Evolutionary conservation across 2,329 filamentous ascomycete genomes (phyloP).

Genomic region (Diplodia corticola): DNA sequence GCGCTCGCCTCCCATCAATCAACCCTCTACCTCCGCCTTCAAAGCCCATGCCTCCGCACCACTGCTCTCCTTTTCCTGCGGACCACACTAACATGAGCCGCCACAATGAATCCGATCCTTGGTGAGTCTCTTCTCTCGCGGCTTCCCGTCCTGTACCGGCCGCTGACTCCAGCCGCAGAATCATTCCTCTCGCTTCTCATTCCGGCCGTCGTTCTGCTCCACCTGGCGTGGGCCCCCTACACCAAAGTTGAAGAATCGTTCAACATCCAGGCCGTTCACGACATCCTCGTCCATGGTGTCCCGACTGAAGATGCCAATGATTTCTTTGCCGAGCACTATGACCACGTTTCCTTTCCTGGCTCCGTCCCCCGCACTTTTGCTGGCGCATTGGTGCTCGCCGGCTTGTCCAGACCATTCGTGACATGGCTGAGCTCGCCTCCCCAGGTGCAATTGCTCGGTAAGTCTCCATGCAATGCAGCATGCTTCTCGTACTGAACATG

Average conservation of each 20-base stretch:
- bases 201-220: constrained; percentile 59
- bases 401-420: constrained; percentile 67
- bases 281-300: constrained; percentile 79
- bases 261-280: constrained; percentile 91
- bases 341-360: constrained; percentile 88
- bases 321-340: constrained; percentile 67
- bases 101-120: constrained; percentile 18
- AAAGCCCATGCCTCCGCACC: not conserved
- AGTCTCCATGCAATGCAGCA: constrained; percentile 18
- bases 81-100: not conserved
- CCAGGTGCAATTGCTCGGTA: constrained; percentile 60
- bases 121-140: not conserved
- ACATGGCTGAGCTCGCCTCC: constrained; percentile 56
- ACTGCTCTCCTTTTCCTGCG: not conserved
- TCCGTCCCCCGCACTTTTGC: constrained; percentile 90
- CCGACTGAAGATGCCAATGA: constrained; percentile 58
- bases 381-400: constrained; percentile 75
- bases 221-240: constrained; percentile 76
- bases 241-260: constrained; percentile 99
- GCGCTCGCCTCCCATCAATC: too few species aligned
- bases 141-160: too few species aligned
- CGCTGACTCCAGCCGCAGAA: constrained; percentile 1
- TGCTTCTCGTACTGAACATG: not conserved
- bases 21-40: not conserved
- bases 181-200: constrained; percentile 20